Percentiles rank a stretch among this genome's conserved stretches.
phyloP scores from a whole-genome alignment of 78 protist species.

The Dictyostelium capitatum region DNA sequence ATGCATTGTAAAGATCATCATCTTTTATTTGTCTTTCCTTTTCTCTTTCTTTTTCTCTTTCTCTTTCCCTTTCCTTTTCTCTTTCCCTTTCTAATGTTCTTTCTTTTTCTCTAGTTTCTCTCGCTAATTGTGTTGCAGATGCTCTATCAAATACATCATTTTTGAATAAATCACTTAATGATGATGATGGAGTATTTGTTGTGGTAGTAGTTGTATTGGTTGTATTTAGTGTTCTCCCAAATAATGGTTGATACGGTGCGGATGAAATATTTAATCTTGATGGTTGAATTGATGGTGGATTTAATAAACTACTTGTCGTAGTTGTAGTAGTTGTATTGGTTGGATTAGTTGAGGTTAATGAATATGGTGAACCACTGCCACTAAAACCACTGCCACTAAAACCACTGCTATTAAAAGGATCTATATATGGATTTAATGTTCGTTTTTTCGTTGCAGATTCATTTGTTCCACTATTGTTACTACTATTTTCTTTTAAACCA shows the following conservation, averaged over 20 bases:
- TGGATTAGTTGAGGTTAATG: background rate
- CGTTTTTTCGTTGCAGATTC: no score
- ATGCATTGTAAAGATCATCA: background rate
- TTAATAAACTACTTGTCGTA: background rate
- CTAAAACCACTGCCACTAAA: no score
- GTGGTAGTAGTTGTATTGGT: conserved; percentile 19
- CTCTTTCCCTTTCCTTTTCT: background rate
- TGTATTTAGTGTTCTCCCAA: background rate
- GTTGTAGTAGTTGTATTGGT: background rate
- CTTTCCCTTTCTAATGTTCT: background rate
- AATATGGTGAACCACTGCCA: no score
- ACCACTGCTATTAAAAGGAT: no score
- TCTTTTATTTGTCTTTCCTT: background rate
- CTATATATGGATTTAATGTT: no score
- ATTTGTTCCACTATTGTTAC: no score
- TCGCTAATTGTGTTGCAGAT: background rate
- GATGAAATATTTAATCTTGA: background rate
- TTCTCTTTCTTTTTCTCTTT: background rate
- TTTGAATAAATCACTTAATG: no score
- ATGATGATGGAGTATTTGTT: background rate
- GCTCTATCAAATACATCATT: background rate
- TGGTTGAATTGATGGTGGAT: background rate
- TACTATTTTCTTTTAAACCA: background rate
- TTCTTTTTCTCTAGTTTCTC: background rate
- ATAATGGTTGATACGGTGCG: background rate